A percentile compares a stretch with the other conserved stretches of the same genome.
Conservation (phyloP, 331 rosid genomes). For the Malus hybrid region DNA sequence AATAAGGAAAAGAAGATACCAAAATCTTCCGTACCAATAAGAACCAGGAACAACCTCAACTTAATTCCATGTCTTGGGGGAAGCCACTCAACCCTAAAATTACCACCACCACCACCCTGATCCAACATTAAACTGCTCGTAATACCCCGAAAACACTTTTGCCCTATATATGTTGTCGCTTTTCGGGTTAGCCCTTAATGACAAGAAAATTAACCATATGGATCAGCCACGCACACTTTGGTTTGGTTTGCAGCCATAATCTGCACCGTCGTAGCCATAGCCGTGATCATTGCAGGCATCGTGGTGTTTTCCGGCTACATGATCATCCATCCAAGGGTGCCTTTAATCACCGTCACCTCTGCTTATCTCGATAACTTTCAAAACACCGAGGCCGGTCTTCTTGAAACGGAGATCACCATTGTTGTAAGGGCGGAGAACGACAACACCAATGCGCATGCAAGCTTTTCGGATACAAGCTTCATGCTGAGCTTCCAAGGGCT, state of each 20-base stretch:
- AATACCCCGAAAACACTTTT: neutral
- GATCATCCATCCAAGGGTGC: slow-evolving; percentile 69
- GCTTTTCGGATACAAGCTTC: slow-evolving; percentile 47
- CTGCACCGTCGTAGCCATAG: slow-evolving; percentile 53
- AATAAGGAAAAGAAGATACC: slow-evolving; percentile 90
- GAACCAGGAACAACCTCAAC: slow-evolving; percentile 34
- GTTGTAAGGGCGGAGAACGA: slow-evolving; percentile 51
- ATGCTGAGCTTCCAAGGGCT: slow-evolving; percentile 41
- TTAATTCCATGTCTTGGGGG: neutral
- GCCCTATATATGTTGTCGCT: slow-evolving; percentile 2
- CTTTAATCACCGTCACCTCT: slow-evolving; percentile 30
- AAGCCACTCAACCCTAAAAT: neutral
- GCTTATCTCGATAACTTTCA: slow-evolving; percentile 44
- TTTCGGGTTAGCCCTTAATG: neutral
- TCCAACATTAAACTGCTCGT: slow-evolving; percentile 18
- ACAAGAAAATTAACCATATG: neutral
- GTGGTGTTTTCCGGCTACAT: slow-evolving; percentile 50
- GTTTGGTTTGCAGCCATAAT: slow-evolving; percentile 56
- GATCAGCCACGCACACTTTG: slow-evolving; percentile 33
- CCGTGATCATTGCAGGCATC: slow-evolving; percentile 43
- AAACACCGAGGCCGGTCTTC: slow-evolving; percentile 40
- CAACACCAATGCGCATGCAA: slow-evolving; percentile 61
- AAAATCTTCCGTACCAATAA: slow-evolving; percentile 55
- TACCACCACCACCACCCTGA: neutral
- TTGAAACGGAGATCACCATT: slow-evolving; percentile 45